A percentile compares a stretch with the other conserved stretches of the same genome.
Evolutionary conservation across 2,329 filamentous ascomycete genomes (phyloP).

Genomic region (Pseudogymnoascus sp.): DNA sequence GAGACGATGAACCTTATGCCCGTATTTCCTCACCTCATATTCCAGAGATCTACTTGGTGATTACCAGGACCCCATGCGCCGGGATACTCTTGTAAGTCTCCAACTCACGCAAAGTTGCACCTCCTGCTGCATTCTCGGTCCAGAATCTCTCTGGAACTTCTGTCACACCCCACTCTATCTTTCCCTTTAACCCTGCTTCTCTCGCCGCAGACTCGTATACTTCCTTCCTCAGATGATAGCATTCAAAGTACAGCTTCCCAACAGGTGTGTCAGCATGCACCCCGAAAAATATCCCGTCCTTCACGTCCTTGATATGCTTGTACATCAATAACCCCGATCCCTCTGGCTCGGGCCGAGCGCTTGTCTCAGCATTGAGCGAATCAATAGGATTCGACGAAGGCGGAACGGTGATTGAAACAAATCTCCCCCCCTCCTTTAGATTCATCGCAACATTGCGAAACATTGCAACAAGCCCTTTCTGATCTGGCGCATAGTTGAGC

Average conservation of each 20-base stretch:
- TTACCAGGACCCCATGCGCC: slow-evolving; percentile 21
- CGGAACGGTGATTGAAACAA: slow-evolving; percentile 26
- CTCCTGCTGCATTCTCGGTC: slow-evolving; percentile 18
- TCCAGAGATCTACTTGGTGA: slow-evolving; percentile 16
- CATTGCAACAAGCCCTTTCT: slow-evolving; percentile 27
- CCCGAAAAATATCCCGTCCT: slow-evolving; percentile 19
- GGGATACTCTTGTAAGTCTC: slow-evolving; percentile 21
- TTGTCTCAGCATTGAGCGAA: slow-evolving; percentile 17
- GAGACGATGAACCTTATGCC: not conserved
- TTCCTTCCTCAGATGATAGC: slow-evolving; percentile 25
- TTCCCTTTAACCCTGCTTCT: slow-evolving; percentile 24
- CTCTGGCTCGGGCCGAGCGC: slow-evolving; percentile 13
- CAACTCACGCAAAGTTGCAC: slow-evolving; percentile 21
- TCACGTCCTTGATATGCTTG: slow-evolving; percentile 16
- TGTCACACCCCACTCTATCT: slow-evolving; percentile 22
- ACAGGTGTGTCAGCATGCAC: slow-evolving; percentile 17
- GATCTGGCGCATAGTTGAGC: slow-evolving; percentile 31
- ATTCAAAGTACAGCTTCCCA: slow-evolving; percentile 22
- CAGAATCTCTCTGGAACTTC: slow-evolving; percentile 20
- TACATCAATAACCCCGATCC: slow-evolving; percentile 18
- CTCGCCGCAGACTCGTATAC: slow-evolving; percentile 26
- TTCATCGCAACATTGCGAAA: slow-evolving; percentile 30
- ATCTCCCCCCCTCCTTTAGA: slow-evolving; percentile 29
- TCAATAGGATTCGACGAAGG: slow-evolving; percentile 21
- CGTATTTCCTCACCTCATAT: not conserved